Evolutionary conservation across 306 rosid species (phyloP), one percentile per base, ranked within the genome.

Genomic region (Medicago arabica): DNA sequence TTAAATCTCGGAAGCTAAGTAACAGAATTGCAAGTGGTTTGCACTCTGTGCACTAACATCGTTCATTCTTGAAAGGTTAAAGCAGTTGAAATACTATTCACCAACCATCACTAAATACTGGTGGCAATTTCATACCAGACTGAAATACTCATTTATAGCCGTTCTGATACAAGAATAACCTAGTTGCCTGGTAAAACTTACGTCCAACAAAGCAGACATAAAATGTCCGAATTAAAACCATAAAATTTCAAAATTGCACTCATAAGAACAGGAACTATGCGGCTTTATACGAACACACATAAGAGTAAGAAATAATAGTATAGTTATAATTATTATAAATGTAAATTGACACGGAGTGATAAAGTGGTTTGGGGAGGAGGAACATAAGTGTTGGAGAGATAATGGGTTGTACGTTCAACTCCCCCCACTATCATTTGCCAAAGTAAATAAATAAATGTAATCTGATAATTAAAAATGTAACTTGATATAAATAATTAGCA

Each of bases 211-310:
- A 16, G 34, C 66, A 50, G 28, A 51, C 23, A 50, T 34, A 39
- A 61, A 38, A 43, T 49, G 23, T 50, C 55, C 18, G 34, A 69
- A 47, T 17, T 47, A 69, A 69, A 44, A 16, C 57, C 36, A 39
- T 49, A 38, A 69, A 57, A 31, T 25, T 19, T 34, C 39, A 7
- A 31, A 34, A 46, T 75, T 47, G 49, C 71, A 62, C 50, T 61
- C 78, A 55, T 69, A 54, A 60, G 74, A 75, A 81, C 28, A 40
- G 67, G 36, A 61, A 43, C 59, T 50, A 61, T 34, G 46, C 72
- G 53, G 63, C 53, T 71, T 64, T 34, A 71, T 43, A 39, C 10
- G 2, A 21, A 54, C 21, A 21, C 39, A 9, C 40, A 4, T 21
- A 62, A 14, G 47, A 53, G 49, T 69, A 51, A 63, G 53, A 70